Conservation (phyloP, 352 stramenopile genomes). For the Phytopythium delawarense region DNA sequence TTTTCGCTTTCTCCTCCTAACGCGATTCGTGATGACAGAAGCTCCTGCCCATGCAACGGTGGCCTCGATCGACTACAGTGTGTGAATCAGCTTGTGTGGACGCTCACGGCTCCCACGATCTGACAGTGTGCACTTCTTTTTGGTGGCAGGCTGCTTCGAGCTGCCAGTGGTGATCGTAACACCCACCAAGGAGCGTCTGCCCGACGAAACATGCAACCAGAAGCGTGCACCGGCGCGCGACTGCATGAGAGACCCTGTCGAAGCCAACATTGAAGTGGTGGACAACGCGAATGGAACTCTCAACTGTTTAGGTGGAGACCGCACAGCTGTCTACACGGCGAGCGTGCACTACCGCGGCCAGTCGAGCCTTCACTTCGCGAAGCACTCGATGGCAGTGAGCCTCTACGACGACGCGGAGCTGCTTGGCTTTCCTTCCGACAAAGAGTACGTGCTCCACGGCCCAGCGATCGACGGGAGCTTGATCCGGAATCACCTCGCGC, state of each 20-base stretch:
- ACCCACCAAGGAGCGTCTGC: conserved; percentile 31
- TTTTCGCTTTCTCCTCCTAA: not conserved
- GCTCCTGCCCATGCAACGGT: not conserved
- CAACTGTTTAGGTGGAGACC: conserved; percentile 37
- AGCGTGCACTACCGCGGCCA: conserved; percentile 56
- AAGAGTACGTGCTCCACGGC: conserved; percentile 45
- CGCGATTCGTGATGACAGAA: not conserved
- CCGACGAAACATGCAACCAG: conserved; percentile 49
- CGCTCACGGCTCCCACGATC: not conserved
- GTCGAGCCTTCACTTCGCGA: conserved; percentile 51
- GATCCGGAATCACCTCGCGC: conserved; percentile 63
- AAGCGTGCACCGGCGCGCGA: conserved; percentile 32
- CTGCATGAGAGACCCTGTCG: conserved; percentile 41
- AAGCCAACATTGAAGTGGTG: conserved; percentile 45
- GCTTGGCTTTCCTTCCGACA: conserved; percentile 43
- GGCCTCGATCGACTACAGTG: conserved; percentile 6
- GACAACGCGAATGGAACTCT: conserved; percentile 34
- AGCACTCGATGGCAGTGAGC: conserved; percentile 48
- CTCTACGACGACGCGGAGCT: conserved; percentile 26
- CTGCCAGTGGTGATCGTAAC: conserved; percentile 47
- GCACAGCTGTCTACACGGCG: conserved; percentile 26
- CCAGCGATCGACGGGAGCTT: conserved; percentile 56
- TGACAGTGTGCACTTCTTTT: not conserved
- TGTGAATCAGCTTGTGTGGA: not conserved
- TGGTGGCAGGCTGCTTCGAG: conserved; percentile 36